Conservation (phyloP, 176 grass and related monocot species). For the Tillandsia fasciculata region DNA sequence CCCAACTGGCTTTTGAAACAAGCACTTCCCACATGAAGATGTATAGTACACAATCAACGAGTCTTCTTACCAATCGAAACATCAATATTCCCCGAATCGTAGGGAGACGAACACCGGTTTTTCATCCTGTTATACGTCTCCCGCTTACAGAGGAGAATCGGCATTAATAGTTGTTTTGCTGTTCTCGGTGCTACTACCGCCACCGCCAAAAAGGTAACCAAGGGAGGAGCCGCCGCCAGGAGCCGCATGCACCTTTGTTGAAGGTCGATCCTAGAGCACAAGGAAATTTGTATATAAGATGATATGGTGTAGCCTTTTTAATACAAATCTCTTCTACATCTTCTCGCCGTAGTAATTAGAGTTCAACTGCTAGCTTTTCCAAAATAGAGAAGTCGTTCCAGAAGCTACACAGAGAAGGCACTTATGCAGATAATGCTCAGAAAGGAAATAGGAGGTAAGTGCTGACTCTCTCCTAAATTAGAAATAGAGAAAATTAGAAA, state of each 20-base stretch:
- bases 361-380: too few species aligned
- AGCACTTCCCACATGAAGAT: neutral
- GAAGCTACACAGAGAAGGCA: too few species aligned
- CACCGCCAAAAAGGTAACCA: slow-evolving; percentile 48
- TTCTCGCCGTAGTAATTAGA: too few species aligned
- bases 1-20: neutral
- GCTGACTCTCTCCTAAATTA: too few species aligned
- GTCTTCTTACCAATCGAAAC: neutral
- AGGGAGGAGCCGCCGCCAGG: slow-evolving; percentile 51
- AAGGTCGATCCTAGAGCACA: slow-evolving; percentile 45
- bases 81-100: neutral
- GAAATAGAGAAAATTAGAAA: too few species aligned
- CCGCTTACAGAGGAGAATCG: too few species aligned
- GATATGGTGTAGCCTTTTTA: too few species aligned
- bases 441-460: too few species aligned
- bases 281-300: neutral
- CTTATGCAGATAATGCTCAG: too few species aligned
- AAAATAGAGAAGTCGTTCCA: too few species aligned
- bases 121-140: too few species aligned
- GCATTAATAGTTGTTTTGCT: neutral
- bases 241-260: slow-evolving; percentile 63
- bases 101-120: neutral
- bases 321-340: too few species aligned
- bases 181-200: neutral
- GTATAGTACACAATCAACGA: neutral